Base-by-base conservation (phyloP, 169 alveolate genomes). In the Neospora caninum region DNA sequence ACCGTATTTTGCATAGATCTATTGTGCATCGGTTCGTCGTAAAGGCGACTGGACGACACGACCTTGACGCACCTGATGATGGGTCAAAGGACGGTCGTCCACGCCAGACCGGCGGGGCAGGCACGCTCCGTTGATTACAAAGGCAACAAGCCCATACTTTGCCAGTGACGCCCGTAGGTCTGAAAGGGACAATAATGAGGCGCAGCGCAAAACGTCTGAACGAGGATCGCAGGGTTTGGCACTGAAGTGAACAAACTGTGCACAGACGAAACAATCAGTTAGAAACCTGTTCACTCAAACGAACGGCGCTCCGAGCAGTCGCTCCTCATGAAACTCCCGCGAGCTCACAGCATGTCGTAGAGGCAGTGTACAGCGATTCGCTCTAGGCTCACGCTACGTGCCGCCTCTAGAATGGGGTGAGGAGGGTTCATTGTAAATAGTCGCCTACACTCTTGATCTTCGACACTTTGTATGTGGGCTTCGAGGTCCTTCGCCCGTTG, bases 71-170 rank as follows among this genome's bases (percentile, higher is more conserved):
- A 93, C 92, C 89, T 93, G 91, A 16, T 86, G 80, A 38, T 25
- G 39, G 25, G 95, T 69, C 80, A 96, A 64, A 22, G 97, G 97
- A 43, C 70, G 82, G 53, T 96, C 97, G 45, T 93, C 91, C n/a
- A 92, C 94, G 0, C 97, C 97, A 27, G 95, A 84, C 31, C 84
- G 80, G 16, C 98, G 96, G 13, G 98, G 98, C 87, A 97, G 94
- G 41, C 97, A 94, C 31, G 98, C 93, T 39, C 98, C 98, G 69
- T 97, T 93, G 31, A 95, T 97, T 64, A 97, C 98, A 83, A 97
- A 97, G 58, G 98, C 97, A 27, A 94, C 97, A 88, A 97, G 93
- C 31, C 96, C 97, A 58, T 91, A 80, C 20, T 31, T 93, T 4
- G 80, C 88, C 73, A 97, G 95, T 84, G 91, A 88, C 34, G 88